Evolutionary conservation across 768 basidiomycete genomes (phyloP).

Genomic region (Glaciozyma antarctica): DNA sequence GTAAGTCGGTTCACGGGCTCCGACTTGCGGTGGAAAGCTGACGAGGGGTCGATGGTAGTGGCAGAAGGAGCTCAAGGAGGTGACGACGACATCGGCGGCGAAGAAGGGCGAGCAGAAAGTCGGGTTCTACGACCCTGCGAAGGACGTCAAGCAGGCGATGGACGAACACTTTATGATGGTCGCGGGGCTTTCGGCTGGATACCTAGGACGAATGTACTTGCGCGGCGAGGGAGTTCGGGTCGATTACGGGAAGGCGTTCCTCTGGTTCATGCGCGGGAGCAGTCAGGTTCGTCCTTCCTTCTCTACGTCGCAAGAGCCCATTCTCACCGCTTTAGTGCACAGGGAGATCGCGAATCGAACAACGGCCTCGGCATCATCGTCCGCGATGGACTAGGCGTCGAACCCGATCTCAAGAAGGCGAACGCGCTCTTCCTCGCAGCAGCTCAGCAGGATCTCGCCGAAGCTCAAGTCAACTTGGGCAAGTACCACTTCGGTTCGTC

Average conservation of each 20-base stretch:
- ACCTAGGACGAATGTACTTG: slow-evolving; percentile 85
- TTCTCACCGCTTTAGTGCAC: slow-evolving; percentile 37
- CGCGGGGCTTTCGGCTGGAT: slow-evolving; percentile 73
- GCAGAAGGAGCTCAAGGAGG: slow-evolving; percentile 62
- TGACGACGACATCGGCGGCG: slow-evolving; percentile 36
- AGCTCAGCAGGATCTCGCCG: slow-evolving; percentile 76
- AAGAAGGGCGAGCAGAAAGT: slow-evolving; percentile 23
- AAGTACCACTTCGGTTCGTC: slow-evolving; percentile 49
- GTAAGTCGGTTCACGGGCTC: no score
- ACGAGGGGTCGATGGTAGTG: slow-evolving; percentile 42
- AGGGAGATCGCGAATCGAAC: slow-evolving; percentile 75
- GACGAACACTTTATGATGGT: slow-evolving; percentile 46
- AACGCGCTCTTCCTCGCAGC: slow-evolving; percentile 62
- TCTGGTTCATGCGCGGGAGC: slow-evolving; percentile 80
- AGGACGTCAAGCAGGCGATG: slow-evolving; percentile 37
- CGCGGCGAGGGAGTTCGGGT: slow-evolving; percentile 81
- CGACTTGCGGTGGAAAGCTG: no score
- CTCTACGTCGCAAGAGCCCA: neutral
- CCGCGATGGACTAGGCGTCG: slow-evolving; percentile 72
- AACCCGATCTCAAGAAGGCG: slow-evolving; percentile 57
- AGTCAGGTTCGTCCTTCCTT: slow-evolving; percentile 9
- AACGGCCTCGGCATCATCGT: slow-evolving; percentile 88
- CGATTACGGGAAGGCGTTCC: slow-evolving; percentile 54
- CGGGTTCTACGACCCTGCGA: slow-evolving; percentile 33
- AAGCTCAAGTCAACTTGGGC: slow-evolving; percentile 82